phyloP scores from a whole-genome alignment of 2,329 filamentous ascomycete genomes.

The Penicillium griseofulvum region DNA sequence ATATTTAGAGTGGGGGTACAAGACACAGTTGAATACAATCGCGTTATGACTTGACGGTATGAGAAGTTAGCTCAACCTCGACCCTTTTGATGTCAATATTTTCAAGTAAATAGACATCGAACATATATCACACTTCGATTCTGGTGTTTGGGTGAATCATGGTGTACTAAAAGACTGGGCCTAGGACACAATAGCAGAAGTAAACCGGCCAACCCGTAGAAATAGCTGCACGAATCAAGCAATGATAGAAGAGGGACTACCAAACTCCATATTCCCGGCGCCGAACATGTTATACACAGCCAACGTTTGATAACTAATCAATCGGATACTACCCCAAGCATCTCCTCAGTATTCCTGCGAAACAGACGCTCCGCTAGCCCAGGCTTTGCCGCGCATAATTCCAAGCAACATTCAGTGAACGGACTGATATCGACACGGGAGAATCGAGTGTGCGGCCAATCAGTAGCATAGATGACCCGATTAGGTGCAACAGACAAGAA shows the following conservation, averaged over 20 bases:
- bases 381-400: constrained; percentile 51
- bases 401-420: constrained; percentile 54
- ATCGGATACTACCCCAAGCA: constrained; percentile 41
- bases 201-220: not conserved
- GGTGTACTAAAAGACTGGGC: not conserved
- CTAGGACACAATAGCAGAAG: not conserved
- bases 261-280: constrained; percentile 8
- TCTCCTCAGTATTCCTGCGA: constrained; percentile 54
- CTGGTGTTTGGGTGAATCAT: not conserved
- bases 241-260: constrained; percentile 1
- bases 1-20: constrained; percentile 11
- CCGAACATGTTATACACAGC: constrained; percentile 8
- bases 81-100: constrained; percentile 15
- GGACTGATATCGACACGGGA: constrained; percentile 56
- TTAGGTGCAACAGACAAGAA: constrained; percentile 47
- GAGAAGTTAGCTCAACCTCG: not conserved
- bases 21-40: not conserved
- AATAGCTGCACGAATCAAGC: not conserved
- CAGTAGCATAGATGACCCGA: constrained; percentile 58
- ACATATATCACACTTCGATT: constrained; percentile 3
- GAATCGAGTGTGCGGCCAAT: constrained; percentile 65
- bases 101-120: constrained; percentile 8
- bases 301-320: constrained; percentile 1
- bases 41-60: not conserved
- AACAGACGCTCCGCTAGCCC: constrained; percentile 53